Evolutionary conservation across 2,329 filamentous ascomycete genomes (phyloP).

Genomic region (Pseudocercospora cruenta): DNA sequence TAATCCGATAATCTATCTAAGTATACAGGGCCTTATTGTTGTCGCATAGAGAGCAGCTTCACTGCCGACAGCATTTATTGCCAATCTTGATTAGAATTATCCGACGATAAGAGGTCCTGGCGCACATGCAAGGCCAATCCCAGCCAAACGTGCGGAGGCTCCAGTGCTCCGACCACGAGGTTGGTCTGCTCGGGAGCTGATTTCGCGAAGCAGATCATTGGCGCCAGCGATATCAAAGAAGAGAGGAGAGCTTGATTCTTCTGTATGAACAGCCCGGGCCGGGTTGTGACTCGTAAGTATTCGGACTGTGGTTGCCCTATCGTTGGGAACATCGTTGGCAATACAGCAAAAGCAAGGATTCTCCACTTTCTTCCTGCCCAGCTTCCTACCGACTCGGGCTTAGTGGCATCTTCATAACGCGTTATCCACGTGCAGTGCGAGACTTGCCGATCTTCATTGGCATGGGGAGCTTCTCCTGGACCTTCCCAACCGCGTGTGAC

Average conservation of each 20-base stretch:
- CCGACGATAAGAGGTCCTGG: neutral
- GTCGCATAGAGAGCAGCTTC: neutral
- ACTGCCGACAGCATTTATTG: conserved; percentile 2
- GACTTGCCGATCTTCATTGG: neutral
- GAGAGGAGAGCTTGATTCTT: neutral
- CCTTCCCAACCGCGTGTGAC: neutral
- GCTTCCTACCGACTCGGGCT: neutral
- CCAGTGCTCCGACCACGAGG: conserved; percentile 2
- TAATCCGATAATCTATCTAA: too few relatives aligned
- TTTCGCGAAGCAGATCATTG: neutral
- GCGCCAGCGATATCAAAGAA: neutral
- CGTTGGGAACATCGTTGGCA: neutral
- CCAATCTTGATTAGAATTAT: neutral
- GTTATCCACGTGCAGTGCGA: neutral
- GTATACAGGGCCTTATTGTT: too few relatives aligned
- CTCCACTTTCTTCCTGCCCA: conserved; percentile 4
- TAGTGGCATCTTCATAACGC: neutral
- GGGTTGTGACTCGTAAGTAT: neutral
- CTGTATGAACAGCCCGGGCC: neutral
- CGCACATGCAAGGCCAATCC: neutral
- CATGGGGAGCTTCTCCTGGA: conserved; percentile 2
- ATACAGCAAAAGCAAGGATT: conserved; percentile 1
- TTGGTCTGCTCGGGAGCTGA: neutral
- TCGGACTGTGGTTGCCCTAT: neutral
- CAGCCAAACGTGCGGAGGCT: conserved; percentile 3